A percentile compares a stretch with the other conserved stretches of the same genome.
These are phyloP conservation scores for Amanita rimosa DNA, from an alignment of 768 basidiomycete genomes.

Conservation along the genomic window DNA sequence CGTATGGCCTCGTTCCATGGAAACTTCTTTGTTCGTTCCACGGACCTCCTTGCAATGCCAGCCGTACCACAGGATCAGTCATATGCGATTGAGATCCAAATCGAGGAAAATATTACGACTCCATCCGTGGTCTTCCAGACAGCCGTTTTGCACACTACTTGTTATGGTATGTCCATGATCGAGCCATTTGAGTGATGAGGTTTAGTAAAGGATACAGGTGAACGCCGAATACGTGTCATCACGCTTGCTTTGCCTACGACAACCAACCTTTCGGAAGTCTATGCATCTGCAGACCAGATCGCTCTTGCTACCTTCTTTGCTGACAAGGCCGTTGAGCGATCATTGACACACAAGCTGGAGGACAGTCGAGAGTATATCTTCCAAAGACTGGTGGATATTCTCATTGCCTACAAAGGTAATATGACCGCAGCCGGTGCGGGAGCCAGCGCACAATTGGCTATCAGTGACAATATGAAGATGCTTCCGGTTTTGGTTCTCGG, in stretches of 20 bases:
- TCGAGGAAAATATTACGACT: conserved; percentile 86
- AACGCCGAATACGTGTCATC: conserved; percentile 85
- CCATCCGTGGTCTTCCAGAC: conserved; percentile 94
- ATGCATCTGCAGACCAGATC: conserved; percentile 83
- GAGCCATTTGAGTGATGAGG: background rate
- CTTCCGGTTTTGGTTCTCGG: conserved; percentile 85
- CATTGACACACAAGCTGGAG: conserved; percentile 76
- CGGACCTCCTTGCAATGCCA: conserved; percentile 91
- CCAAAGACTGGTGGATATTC: conserved; percentile 76
- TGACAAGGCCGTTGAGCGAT: conserved; percentile 89
- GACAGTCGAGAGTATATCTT: conserved; percentile 80
- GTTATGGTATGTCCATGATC: conserved; percentile 44
- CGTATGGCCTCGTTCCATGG: conserved; percentile 98
- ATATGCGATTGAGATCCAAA: conserved; percentile 91
- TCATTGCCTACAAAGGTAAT: conserved; percentile 85
- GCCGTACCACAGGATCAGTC: conserved; percentile 95
- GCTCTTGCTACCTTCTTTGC: conserved; percentile 77
- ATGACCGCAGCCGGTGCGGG: conserved; percentile 93
- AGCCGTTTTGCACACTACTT: conserved; percentile 89
- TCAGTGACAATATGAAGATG: conserved; percentile 92
- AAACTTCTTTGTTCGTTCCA: conserved; percentile 97
- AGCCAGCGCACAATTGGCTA: conserved; percentile 86
- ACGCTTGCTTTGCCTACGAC: conserved; percentile 85
- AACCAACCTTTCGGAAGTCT: conserved; percentile 78
- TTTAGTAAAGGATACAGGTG: conserved; percentile 27